Evolutionary conservation across 257 asterid species (phyloP), one percentile per base, ranked within the genome.

Genomic region (Parsonsia alboflavescens): DNA sequence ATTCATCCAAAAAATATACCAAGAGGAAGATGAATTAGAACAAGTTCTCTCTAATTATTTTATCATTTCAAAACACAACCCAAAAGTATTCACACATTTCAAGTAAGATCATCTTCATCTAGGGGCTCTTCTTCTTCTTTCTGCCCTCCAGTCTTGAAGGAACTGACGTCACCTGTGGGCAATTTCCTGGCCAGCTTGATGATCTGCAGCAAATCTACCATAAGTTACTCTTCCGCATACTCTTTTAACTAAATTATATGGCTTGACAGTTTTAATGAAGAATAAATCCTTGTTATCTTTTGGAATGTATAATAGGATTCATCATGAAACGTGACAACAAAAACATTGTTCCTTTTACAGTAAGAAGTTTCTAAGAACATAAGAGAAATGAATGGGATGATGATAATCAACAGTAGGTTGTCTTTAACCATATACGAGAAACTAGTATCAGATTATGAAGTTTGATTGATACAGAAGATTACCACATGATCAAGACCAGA

Each of bases 21-120:
- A 39, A 65, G 17, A 19, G 70, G 39, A 11, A 0, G 66, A 33
- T 33, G 21, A 65, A 65, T 41, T 39, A 19, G 70, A 39, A 65
- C 28, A 39, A 19, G 15, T 3, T 65, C n/a, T 39, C 39, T 1
- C 39, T 4, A 36, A 16, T 36, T 65, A 65, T 65, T 65, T 65
- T 2, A 65, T 16, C 16, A 39, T 19, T 65, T 22, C 45, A 33
- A 48, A 73, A n/a, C n/a, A 64, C 13, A 62, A 61, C 21, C 48
- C 39, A 61, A 15, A 65, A 56, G 50, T 46, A 77, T 77, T 71
- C 73, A 71, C 77, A 45, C 61, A 13, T 7, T 17, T 22, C 84
- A 95, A 70, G 99, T 90, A 45, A 95, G 98, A 78, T 95, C 99
- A 77, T 92, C 96, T 82, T 95, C 98, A 77, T 95, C 99, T 46